Evolutionary conservation across 2,329 filamentous ascomycete genomes (phyloP).

Genomic region (Fusarium pseudonygamai): DNA sequence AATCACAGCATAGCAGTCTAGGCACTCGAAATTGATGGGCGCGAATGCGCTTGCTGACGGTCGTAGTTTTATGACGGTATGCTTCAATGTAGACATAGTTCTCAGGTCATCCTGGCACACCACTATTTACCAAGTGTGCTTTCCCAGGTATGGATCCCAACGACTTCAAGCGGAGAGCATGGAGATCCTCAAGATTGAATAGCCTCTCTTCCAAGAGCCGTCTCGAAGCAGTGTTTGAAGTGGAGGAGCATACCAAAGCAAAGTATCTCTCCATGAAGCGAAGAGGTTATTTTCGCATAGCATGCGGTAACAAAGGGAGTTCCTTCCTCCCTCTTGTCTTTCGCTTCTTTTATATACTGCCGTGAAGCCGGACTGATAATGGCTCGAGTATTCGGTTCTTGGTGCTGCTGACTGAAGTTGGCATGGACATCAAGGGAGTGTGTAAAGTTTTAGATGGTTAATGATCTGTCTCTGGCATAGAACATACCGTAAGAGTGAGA

Average conservation of each 20-base stretch:
- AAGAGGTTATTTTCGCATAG: no score
- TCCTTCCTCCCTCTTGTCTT: not conserved
- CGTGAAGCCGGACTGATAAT: no score
- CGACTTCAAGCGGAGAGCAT: not conserved
- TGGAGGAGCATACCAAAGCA: not conserved
- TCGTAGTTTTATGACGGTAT: no score
- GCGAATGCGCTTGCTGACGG: not conserved
- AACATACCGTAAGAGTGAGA: no score
- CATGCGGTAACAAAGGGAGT: accelerated
- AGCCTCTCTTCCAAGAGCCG: not conserved
- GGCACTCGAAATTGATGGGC: not conserved
- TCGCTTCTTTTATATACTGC: not conserved
- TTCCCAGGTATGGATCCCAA: not conserved
- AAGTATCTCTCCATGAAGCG: no score
- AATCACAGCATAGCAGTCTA: not conserved
- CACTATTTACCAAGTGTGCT: not conserved
- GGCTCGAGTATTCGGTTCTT: no score
- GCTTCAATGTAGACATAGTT: not conserved
- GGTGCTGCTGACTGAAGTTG: not conserved
- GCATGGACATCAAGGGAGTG: not conserved
- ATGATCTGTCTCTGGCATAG: not conserved
- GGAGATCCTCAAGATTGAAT: not conserved
- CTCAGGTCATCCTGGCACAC: not conserved
- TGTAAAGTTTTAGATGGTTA: not conserved
- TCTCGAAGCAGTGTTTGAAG: not conserved